Evolutionary conservation across 1,284 basidiomycete species (phyloP).

Genomic region (Pyrrhoderma noxium): DNA sequence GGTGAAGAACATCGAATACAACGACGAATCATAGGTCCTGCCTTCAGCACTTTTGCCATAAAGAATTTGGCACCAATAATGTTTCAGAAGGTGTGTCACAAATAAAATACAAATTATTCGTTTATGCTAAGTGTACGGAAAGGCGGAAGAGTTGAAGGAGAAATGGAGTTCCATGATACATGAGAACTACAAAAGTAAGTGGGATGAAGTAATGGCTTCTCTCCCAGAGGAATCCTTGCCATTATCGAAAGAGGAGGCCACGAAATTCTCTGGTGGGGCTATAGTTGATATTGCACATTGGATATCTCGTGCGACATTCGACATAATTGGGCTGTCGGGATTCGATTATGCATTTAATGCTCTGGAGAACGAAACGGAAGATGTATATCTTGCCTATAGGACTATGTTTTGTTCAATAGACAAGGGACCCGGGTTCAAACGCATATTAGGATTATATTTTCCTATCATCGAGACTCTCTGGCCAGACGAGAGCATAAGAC

Average conservation of each 20-base stretch:
- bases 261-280: not conserved
- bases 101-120: too few relatives aligned
- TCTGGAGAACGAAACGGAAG: slow-evolving; percentile 39
- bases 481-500: slow-evolving; percentile 35
- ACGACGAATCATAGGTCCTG: slow-evolving; percentile 40
- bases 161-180: slow-evolving; percentile 32
- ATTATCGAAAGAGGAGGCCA: not conserved
- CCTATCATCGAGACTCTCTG: slow-evolving; percentile 37
- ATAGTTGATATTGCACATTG: slow-evolving; percentile 40
- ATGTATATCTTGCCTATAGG: slow-evolving; percentile 42
- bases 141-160: slow-evolving; percentile 34
- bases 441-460: slow-evolving; percentile 37
- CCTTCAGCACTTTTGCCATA: slow-evolving; percentile 38
- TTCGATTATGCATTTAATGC: slow-evolving; percentile 44
- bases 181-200: slow-evolving; percentile 32
- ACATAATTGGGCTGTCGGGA: slow-evolving; percentile 43
- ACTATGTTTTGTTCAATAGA: slow-evolving; percentile 41
- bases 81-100: slow-evolving; percentile 31
- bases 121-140: slow-evolving; percentile 4
- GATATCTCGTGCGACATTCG: slow-evolving; percentile 43
- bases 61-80: slow-evolving; percentile 38
- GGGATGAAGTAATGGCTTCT: slow-evolving; percentile 29
- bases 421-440: slow-evolving; percentile 31
- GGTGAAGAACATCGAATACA: slow-evolving; percentile 37
- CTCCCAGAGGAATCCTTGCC: slow-evolving; percentile 10